Conservation (phyloP, 2,329 filamentous ascomycete species). For the Verticillium tricorpus region DNA sequence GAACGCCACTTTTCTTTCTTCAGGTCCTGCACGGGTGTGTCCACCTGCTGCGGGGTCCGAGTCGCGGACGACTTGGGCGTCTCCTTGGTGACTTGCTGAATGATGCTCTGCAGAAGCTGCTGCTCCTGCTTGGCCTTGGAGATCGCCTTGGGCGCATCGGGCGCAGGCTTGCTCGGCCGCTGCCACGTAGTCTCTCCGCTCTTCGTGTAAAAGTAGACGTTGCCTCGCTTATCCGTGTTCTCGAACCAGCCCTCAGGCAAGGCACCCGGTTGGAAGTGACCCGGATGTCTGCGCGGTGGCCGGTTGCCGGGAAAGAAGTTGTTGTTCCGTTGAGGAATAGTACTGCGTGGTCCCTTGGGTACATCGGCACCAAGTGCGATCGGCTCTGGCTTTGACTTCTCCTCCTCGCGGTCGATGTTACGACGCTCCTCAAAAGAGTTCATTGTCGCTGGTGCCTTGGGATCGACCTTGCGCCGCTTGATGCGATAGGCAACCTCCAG, state of each 20-base stretch:
- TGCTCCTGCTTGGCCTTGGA: conserved; percentile 60
- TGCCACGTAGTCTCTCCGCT: conserved; percentile 78
- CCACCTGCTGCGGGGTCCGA: conserved; percentile 60
- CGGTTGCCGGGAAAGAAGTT: conserved; percentile 43
- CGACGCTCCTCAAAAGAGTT: conserved; percentile 63
- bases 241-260: conserved; percentile 85
- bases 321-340: conserved; percentile 46
- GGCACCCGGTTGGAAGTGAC: conserved; percentile 42
- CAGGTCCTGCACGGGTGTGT: conserved; percentile 49
- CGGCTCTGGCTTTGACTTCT: conserved; percentile 27
- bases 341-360: conserved; percentile 58
- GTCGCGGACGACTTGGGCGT: conserved; percentile 49
- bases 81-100: conserved; percentile 76
- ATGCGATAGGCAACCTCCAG: conserved; percentile 91
- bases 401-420: conserved; percentile 36
- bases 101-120: conserved; percentile 76
- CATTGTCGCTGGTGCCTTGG: conserved; percentile 42
- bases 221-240: conserved; percentile 65
- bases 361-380: conserved; percentile 46
- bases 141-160: conserved; percentile 61
- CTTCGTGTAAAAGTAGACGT: conserved; percentile 81
- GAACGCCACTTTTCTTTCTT: conserved; percentile 69
- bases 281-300: conserved; percentile 44
- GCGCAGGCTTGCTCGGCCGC: conserved; percentile 65
- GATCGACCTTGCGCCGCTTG: conserved; percentile 80